phyloP scores from a whole-genome alignment of 345 rosid species.

The Hibiscus syriacus region DNA sequence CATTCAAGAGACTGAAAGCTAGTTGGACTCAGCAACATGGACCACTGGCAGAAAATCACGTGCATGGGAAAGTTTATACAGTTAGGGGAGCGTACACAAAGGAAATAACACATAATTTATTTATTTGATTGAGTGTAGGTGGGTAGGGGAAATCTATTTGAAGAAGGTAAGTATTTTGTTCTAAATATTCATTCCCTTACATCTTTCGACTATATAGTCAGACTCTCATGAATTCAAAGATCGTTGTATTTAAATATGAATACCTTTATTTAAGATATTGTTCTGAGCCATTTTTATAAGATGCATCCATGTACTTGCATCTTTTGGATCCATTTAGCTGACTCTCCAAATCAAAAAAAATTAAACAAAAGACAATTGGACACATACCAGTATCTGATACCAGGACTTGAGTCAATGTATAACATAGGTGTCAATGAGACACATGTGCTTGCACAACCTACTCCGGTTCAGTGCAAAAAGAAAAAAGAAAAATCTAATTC shows the following conservation, averaged over 20 bases:
- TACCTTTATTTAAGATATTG: neutral
- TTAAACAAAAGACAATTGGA: neutral
- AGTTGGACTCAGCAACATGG: neutral
- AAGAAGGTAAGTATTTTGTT: too few relatives aligned
- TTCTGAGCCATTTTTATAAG: neutral
- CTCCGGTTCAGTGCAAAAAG: neutral
- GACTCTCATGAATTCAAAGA: too few relatives aligned
- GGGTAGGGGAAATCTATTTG: too few relatives aligned
- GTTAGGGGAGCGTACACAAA: neutral
- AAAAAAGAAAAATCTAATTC: neutral
- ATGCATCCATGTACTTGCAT: neutral
- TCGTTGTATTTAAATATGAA: neutral
- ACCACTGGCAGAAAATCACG: neutral
- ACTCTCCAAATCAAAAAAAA: neutral
- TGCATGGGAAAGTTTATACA: neutral
- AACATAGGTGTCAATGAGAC: neutral
- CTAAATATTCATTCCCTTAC: too few relatives aligned
- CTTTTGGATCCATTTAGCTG: neutral
- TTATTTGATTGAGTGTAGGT: too few relatives aligned
- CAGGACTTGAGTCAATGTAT: neutral
- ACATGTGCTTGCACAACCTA: neutral
- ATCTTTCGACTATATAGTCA: too few relatives aligned
- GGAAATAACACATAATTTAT: neutral
- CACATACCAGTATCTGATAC: neutral
- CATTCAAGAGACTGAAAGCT: neutral